These are phyloP conservation scores for Pisolithus orientalis DNA, from an alignment of 768 basidiomycete genomes.

Conservation along the genomic window DNA sequence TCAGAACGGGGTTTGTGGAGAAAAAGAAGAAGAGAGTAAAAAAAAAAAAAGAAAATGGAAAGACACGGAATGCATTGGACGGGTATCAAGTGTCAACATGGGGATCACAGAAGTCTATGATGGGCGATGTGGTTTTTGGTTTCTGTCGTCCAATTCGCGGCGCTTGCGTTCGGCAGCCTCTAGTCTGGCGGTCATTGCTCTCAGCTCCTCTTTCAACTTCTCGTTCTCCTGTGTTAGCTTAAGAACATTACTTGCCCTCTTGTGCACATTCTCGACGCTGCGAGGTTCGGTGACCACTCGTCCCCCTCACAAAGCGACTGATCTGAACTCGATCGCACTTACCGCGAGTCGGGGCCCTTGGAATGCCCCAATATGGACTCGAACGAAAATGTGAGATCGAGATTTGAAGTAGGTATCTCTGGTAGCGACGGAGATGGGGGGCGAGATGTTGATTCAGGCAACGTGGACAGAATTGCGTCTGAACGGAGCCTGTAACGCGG, in stretches of 20 bases:
- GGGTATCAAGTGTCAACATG: conserved; percentile 21
- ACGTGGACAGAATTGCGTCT: conserved; percentile 13
- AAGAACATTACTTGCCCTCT: conserved; percentile 72
- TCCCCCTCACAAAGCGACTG: conserved; percentile 15
- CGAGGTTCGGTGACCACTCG: conserved; percentile 26
- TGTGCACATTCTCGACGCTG: conserved; percentile 41
- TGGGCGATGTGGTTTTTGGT: conserved; percentile 14
- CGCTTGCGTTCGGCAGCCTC: conserved; percentile 68
- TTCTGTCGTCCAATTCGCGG: conserved; percentile 36
- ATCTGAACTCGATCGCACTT: conserved; percentile 31
- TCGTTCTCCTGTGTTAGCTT: conserved; percentile 76
- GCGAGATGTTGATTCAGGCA: conserved; percentile 13
- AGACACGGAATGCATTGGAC: conserved; percentile 8
- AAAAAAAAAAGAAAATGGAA: conserved; percentile 3
- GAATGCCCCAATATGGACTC: conserved; percentile 35
- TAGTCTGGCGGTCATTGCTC: conserved; percentile 66
- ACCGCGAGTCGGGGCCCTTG: conserved; percentile 32
- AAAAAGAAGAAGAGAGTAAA: no score
- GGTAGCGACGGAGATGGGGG: conserved; percentile 36
- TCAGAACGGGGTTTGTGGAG: no score
- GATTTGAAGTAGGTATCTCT: conserved; percentile 45
- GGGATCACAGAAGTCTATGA: conserved; percentile 13
- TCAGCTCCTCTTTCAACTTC: conserved; percentile 69
- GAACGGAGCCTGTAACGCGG: conserved; percentile 13
- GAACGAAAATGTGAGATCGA: conserved; percentile 39